Evolutionary conservation across 2,329 filamentous ascomycete genomes (phyloP), one percentile per base, ranked within the genome.

Genomic region (Gremmenia infestans): DNA sequence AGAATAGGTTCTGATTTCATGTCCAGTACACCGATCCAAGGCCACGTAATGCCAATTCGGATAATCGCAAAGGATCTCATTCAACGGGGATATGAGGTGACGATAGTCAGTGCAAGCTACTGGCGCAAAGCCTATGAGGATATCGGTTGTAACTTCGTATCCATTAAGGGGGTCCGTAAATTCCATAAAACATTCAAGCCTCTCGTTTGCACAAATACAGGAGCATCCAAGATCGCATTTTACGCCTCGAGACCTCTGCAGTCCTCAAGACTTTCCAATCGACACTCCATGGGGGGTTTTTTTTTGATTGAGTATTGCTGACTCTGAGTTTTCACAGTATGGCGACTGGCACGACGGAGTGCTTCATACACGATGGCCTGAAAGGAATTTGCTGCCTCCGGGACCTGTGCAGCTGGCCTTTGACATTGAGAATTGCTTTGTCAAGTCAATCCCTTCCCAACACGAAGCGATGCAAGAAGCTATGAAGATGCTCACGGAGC

Each of bases 21-120:
- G 7, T 32, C 28, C 28, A 32, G 49, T 19, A 57, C 57, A 11
- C 57, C 57, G n/a, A 19, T 65, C 15, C 56, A 59, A 23, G 63
- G 63, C 4, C 60, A 64, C 50, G 42, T 65, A 22, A 55, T 58
- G 40, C 62, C 62, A 3, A 39, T 63, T 11, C 52, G 58, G 3
- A 54, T 49, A 11, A 63, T 65, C 11, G 53, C 58, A 3, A 63
- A 62, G 28, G 49, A 47, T 0, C 57, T 66, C 9, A 61, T 74
- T 12, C 59, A 64, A 11, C 65, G 70, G 5, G 76, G 75, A 3
- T 78, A 75, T 54, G 65, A 72, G 8, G 65, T 76, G 3, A 75
- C 72, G 2, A 74, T 77, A 59, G 70, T 79, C 17, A 69, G 69
- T 5, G 72, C 72, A 2, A 62, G 65, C 0, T 59, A 69, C 7